Conservation (phyloP, 495 filamentous ascomycete genomes). For the Ramalina intermedia region DNA sequence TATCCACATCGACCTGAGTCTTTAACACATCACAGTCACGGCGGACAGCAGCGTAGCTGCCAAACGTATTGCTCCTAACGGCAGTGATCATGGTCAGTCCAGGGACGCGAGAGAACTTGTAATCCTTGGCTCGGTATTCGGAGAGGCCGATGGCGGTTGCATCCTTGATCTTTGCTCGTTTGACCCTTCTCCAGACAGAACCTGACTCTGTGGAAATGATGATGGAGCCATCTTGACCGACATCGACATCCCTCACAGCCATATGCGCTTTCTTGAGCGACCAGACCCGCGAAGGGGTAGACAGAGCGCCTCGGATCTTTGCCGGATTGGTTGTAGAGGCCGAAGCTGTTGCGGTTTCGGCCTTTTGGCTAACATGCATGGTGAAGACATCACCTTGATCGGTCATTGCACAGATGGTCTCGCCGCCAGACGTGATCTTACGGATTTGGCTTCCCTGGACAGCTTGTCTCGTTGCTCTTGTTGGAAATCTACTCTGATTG, state of each 20-base stretch:
- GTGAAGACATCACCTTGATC: slow-evolving; percentile 76
- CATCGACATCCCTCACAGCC: slow-evolving; percentile 71
- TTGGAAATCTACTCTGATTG: slow-evolving; percentile 39
- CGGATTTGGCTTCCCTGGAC: slow-evolving; percentile 39
- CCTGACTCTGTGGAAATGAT: slow-evolving; percentile 87
- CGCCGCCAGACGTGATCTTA: slow-evolving; percentile 69
- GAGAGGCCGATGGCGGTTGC: slow-evolving; percentile 33
- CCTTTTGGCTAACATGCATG: slow-evolving; percentile 50
- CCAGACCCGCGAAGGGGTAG: slow-evolving; percentile 67
- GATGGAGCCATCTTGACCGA: slow-evolving; percentile 87
- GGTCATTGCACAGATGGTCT: slow-evolving; percentile 78
- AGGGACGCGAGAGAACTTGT: slow-evolving; percentile 83
- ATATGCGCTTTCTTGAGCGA: slow-evolving; percentile 63
- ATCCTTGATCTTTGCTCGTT: slow-evolving; percentile 66
- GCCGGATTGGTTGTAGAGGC: slow-evolving; percentile 80
- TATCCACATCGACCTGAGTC: slow-evolving; percentile 52
- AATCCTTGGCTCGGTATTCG: slow-evolving; percentile 58
- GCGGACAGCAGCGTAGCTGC: slow-evolving; percentile 76
- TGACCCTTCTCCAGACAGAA: slow-evolving; percentile 78
- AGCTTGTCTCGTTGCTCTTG: neutral
- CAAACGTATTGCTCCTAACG: slow-evolving; percentile 75
- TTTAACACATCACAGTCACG: slow-evolving; percentile 72
- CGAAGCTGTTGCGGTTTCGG: slow-evolving; percentile 39
- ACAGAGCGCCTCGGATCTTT: slow-evolving; percentile 67
- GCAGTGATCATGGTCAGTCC: slow-evolving; percentile 69